Evolutionary conservation across 2,329 filamentous ascomycete species (phyloP).

Genomic region (Sphaerulina vaccinii): DNA sequence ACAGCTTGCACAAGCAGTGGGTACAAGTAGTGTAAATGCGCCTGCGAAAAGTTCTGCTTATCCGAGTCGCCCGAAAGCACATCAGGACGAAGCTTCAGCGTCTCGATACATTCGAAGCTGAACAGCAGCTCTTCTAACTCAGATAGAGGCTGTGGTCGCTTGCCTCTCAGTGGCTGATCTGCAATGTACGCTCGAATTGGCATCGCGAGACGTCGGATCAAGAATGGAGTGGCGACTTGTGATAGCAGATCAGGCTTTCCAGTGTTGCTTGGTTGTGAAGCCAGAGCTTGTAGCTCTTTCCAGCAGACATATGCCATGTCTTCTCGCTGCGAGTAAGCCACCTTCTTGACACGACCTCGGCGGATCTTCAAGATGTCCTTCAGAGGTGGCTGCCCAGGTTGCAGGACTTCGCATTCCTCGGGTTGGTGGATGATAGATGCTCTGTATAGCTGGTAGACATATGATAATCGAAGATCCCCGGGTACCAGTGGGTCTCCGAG

Average conservation of each 20-base stretch:
- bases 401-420: constrained; percentile 59
- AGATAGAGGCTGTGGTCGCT: constrained; percentile 81
- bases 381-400: constrained; percentile 56
- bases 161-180: constrained; percentile 84
- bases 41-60: constrained; percentile 46
- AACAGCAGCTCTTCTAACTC: constrained; percentile 77
- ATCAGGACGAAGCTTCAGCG: constrained; percentile 61
- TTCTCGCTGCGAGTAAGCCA: constrained; percentile 62
- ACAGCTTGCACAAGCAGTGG: constrained; percentile 69
- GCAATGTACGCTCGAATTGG: constrained; percentile 82
- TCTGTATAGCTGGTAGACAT: constrained; percentile 73
- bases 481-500: constrained; percentile 66
- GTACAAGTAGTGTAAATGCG: constrained; percentile 78
- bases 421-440: constrained; percentile 72
- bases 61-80: constrained; percentile 40
- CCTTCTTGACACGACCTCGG: constrained; percentile 69
- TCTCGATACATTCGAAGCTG: constrained; percentile 65
- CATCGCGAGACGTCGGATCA: constrained; percentile 78
- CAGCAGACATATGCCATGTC: constrained; percentile 79
- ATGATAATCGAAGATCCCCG: constrained; percentile 66
- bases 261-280: constrained; percentile 12
- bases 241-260: constrained; percentile 63
- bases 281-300: constrained; percentile 63
- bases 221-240: constrained; percentile 71
- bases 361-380: constrained; percentile 63